Percentiles rank a stretch among this genome's conserved stretches.
Conservation (phyloP, 2,329 filamentous ascomycete species). For the Ascochyta rabiei region DNA sequence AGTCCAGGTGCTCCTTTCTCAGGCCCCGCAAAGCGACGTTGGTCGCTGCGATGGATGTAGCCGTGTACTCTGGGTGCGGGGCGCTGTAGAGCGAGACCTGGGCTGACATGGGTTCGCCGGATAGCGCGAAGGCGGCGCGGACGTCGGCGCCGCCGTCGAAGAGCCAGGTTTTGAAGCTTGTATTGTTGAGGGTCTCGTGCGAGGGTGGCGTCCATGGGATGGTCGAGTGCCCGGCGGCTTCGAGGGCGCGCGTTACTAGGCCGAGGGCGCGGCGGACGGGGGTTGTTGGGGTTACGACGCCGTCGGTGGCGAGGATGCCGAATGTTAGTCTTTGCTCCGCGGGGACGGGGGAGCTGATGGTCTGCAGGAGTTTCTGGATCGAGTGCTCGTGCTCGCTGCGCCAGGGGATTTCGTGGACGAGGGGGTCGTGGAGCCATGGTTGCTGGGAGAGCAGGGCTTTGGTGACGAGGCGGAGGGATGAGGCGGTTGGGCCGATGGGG, state of each 20-base stretch:
- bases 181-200: slow-evolving; percentile 29
- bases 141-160: slow-evolving; percentile 43
- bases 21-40: slow-evolving; percentile 39
- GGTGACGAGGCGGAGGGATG: slow-evolving; percentile 61
- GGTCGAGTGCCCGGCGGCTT: slow-evolving; percentile 37
- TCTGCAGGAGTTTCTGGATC: slow-evolving; percentile 45
- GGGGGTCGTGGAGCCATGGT: slow-evolving; percentile 71
- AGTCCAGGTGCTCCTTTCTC: slow-evolving; percentile 46
- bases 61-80: slow-evolving; percentile 26
- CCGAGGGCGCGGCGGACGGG: slow-evolving; percentile 46
- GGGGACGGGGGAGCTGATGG: background rate
- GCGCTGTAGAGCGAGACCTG: slow-evolving; percentile 32
- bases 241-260: slow-evolving; percentile 29
- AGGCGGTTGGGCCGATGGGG: slow-evolving; percentile 63
- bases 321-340: slow-evolving; percentile 34
- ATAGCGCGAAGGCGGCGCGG: slow-evolving; percentile 39
- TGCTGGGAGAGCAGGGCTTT: slow-evolving; percentile 62
- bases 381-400: slow-evolving; percentile 52
- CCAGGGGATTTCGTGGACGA: slow-evolving; percentile 71
- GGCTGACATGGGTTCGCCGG: slow-evolving; percentile 38
- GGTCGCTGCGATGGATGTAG: slow-evolving; percentile 39
- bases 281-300: slow-evolving; percentile 43
- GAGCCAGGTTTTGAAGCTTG: slow-evolving; percentile 33
- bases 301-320: slow-evolving; percentile 43
- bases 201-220: slow-evolving; percentile 37